Base-by-base conservation (phyloP, 1,284 basidiomycete genomes). In the Austroboletus novae-zelandiae region DNA sequence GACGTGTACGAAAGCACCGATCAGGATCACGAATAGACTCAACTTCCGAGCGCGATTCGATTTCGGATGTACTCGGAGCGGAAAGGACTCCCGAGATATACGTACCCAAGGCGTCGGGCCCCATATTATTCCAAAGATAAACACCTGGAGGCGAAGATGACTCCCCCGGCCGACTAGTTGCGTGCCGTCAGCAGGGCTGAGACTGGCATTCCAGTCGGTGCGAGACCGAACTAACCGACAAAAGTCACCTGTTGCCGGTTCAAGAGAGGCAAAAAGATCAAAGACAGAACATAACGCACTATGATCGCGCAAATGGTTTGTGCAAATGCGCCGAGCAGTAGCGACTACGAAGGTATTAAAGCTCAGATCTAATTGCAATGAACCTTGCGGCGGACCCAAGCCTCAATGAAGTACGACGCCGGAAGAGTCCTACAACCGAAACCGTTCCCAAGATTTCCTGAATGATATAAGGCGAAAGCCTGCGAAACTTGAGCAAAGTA, bases 381-480 rank as follows among this genome's bases (percentile, higher is more conserved):
- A 60, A 83, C 81, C 51, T 73, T 74, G 45, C 84, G 75, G 48
- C 84, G 78, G 39, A 84, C 84, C 78, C 80, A 79, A 3, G 75
- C 71, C 59, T 87, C 85, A 32, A 88, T 88, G 48, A 86, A 72
- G 59, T 78, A 76, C 56, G 86, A 61, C 3, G 84, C 82, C 17
- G 85, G 84, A 45, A 86, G 53, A 7, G 84, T 86, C 25, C 85
- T 35, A 74, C 77, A 5, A 86, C 80, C 8, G 84, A 86, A 9
- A 87, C 83, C 1, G 71, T 86, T 37, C 86, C 86, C 11, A 89
- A 72, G 50, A 89, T 84, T 9, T 78, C 75, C 61, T 89, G 88
- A 56, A 89, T 89, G 40, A 83, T 76, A 69, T 86, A 90, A 1
- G 88, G 81, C 15, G 76, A 77, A 49, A 91, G 71, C 23, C 78